Evolutionary conservation across 78 protist species (phyloP).

Genomic region (Dictyostelium citrinum): DNA sequence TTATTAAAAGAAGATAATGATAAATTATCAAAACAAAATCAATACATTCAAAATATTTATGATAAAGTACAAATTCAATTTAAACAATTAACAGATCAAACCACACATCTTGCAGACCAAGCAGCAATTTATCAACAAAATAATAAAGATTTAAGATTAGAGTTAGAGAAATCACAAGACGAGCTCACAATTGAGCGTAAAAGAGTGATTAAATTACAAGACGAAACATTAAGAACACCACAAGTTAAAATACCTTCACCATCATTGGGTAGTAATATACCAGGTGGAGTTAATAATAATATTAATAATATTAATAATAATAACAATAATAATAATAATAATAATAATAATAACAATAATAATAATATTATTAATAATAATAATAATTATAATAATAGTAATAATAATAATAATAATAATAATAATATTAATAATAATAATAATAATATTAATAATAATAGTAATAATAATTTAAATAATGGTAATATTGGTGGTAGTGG

Average conservation of each 20-base stretch:
- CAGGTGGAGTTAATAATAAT: not conserved
- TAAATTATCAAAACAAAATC: slow-evolving; percentile 61
- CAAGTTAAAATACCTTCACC: slow-evolving; percentile 39
- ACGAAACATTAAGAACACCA: slow-evolving; percentile 41
- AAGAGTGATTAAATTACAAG: slow-evolving; percentile 54
- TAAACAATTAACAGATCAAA: slow-evolving; percentile 39
- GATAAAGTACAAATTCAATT: slow-evolving; percentile 26
- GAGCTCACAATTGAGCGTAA: slow-evolving; percentile 50
- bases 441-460: not conserved
- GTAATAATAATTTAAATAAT: too few species aligned
- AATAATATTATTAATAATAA: not conserved
- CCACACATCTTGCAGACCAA: slow-evolving; percentile 19
- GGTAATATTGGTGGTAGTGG: not conserved
- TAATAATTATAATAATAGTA: not conserved
- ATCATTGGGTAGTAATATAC: not conserved
- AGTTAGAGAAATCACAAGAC: slow-evolving; percentile 41
- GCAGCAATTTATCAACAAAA: slow-evolving; percentile 9
- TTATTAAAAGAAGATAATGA: slow-evolving; percentile 65
- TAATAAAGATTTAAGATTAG: slow-evolving; percentile 9
- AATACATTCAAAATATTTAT: slow-evolving; percentile 42
- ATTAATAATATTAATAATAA: not conserved
- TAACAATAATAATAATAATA: not conserved
- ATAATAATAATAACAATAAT: not conserved
- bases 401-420: not conserved
- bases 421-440: not conserved